Base-by-base conservation (phyloP, 228 moss, liverwort and hornwort genomes). In the Sphagnum magellanicum region DNA sequence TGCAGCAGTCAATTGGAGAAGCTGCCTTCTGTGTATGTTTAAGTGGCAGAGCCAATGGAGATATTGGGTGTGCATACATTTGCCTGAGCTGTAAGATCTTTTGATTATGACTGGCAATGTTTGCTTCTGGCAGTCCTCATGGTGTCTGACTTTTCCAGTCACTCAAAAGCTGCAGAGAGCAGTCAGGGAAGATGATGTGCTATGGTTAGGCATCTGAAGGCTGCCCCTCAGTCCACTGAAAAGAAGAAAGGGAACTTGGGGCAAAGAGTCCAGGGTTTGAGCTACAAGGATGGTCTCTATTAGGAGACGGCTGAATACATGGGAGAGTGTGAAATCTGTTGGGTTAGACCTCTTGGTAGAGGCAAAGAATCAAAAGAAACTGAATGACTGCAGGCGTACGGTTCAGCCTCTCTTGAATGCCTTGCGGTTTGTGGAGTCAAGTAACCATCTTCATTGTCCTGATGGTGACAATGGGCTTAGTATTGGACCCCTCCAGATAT, bases 371-470 rank as follows among this genome's bases (percentile, higher is more conserved):
- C 70, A 15, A 50, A 71, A 71, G 61, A 78, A 49, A 6, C 50
- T 74, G 14, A 49, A 69, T 16, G 70, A 55, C 32, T 66, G 50
- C 48, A 75, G 70, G 64, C 64, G 53, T 70, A 52, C 70, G 6
- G 53, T 75, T 63, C 75, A 71, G 55, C 68, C 77, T 49, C 68
- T 74, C 12, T 50, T 71, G 58, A 68, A 77, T 17, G 52, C 71
- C 61, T 15, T 52, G 9, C 74, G 68, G 49, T 73, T 73, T 59
- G 63, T 73, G 73, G 76, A 80, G 53, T 76, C 67, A 12, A 69
- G 67, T 63, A 70, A 60, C 58, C 70, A 63, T 50, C 66, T 53
- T 17, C n/a, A 75, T 52, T 73, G 76, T 48, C 71, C 62, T 16
- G 64, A 67, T 58, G 75, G 61, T 48, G 67, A 75, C 58, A 70